phyloP scores from a whole-genome alignment of 106 monocot species.

The Hemerocallis citrina region DNA sequence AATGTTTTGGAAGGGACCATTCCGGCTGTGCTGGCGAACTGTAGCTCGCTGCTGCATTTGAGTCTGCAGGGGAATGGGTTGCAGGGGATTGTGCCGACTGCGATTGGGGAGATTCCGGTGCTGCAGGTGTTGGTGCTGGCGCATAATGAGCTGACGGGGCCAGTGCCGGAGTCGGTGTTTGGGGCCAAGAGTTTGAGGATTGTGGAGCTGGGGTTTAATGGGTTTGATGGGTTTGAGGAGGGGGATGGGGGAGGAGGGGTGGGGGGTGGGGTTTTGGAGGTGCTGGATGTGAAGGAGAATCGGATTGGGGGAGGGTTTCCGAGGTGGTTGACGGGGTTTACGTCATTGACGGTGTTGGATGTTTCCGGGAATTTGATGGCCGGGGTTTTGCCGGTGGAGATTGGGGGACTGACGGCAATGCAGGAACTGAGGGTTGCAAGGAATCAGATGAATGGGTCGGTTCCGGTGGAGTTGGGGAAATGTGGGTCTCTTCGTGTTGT shows the following conservation, averaged over 20 bases:
- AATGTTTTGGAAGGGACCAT: constrained; percentile 21
- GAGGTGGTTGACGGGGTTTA: constrained; percentile 39
- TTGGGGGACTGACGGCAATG: constrained; percentile 41
- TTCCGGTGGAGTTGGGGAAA: constrained; percentile 58
- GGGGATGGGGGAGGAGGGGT: not conserved
- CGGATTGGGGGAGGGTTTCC: constrained; percentile 48
- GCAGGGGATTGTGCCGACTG: constrained; percentile 16
- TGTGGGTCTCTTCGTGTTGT: constrained; percentile 72
- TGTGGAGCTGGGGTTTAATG: constrained; percentile 69
- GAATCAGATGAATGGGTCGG: constrained; percentile 38
- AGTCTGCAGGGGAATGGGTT: constrained; percentile 13
- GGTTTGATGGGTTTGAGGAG: constrained; percentile 28
- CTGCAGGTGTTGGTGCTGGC: constrained; percentile 19
- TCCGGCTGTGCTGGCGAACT: constrained; percentile 18
- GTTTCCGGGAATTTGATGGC: constrained; percentile 55
- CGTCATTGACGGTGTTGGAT: constrained; percentile 55
- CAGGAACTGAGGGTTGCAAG: constrained; percentile 59
- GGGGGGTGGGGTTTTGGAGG: constrained; percentile 31
- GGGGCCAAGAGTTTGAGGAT: constrained; percentile 21
- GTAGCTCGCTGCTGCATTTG: constrained; percentile 17
- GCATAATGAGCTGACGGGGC: constrained; percentile 26
- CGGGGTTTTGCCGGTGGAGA: constrained; percentile 38
- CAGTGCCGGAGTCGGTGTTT: constrained; percentile 18
- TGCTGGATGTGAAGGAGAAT: constrained; percentile 66
- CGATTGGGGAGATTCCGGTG: constrained; percentile 11